Conservation (phyloP, 1,139 yeast species). For the Kurtzmaniella quercitrusa region DNA sequence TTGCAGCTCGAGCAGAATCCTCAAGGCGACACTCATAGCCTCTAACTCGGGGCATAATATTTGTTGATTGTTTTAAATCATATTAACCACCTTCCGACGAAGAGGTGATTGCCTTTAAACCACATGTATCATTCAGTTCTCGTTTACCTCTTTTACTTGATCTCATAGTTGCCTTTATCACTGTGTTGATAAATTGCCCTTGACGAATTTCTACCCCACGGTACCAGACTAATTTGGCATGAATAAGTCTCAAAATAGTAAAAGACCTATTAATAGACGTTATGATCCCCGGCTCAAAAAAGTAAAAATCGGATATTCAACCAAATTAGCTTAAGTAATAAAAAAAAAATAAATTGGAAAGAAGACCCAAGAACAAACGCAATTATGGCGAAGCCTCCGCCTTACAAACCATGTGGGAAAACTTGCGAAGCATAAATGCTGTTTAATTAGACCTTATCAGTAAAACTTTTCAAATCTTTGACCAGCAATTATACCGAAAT, state of each 20-base stretch:
- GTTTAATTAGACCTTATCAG: neutral
- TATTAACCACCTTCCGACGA: too few species aligned
- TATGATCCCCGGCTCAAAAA: neutral
- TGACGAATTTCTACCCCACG: too few species aligned
- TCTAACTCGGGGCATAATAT: too few species aligned
- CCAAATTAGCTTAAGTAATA: neutral
- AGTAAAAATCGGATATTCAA: neutral
- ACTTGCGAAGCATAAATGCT: neutral
- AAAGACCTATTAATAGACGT: neutral
- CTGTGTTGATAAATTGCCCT: too few species aligned
- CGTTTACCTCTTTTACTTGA: too few species aligned
- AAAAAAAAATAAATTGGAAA: neutral
- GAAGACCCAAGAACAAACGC: neutral
- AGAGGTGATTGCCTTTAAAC: too few species aligned
- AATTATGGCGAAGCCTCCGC: neutral
- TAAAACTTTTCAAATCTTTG: neutral
- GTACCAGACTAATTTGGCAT: neutral
- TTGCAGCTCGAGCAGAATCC: too few species aligned
- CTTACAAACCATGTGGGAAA: neutral
- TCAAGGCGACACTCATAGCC: too few species aligned
- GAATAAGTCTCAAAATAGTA: neutral
- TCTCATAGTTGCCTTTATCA: too few species aligned
- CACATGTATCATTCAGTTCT: too few species aligned
- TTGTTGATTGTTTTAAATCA: too few species aligned
- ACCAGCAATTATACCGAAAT: neutral